Conservation (phyloP, 768 basidiomycete species). For the Termitomyces sp. region DNA sequence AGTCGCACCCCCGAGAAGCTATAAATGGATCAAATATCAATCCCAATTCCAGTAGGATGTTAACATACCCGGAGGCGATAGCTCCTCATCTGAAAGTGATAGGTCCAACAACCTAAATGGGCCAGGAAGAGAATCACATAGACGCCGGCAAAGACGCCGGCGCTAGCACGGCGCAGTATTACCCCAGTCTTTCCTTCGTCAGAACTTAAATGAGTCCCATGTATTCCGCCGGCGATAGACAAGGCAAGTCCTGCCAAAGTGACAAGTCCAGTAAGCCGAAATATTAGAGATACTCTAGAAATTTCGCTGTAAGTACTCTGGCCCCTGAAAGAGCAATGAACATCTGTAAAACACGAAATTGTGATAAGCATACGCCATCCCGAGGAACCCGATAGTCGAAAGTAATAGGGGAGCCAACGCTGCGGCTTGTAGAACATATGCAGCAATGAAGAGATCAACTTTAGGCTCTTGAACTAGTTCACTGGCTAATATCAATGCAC, state of each 20-base stretch:
- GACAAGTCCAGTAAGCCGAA: constrained; percentile 32
- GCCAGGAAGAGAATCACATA: constrained; percentile 35
- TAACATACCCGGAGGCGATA: constrained; percentile 40
- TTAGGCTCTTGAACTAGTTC: constrained; percentile 36
- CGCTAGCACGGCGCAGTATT: constrained; percentile 37
- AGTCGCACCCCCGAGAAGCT: constrained; percentile 56
- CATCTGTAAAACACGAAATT: constrained; percentile 9
- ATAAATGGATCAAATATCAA: neutral
- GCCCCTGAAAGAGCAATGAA: constrained; percentile 29
- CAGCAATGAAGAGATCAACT: constrained; percentile 43
- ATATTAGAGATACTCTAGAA: constrained; percentile 30
- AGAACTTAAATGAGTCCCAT: constrained; percentile 33
- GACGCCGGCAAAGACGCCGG: constrained; percentile 35
- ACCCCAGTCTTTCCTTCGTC: constrained; percentile 27
- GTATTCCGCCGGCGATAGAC: constrained; percentile 39
- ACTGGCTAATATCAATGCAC: constrained; percentile 50
- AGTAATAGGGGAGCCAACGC: constrained; percentile 36
- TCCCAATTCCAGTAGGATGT: neutral
- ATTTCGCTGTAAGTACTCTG: constrained; percentile 49
- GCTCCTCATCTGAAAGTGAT: constrained; percentile 39
- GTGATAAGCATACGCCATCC: constrained; percentile 35
- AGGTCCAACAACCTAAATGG: constrained; percentile 38
- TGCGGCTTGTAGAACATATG: constrained; percentile 44
- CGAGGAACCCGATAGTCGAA: constrained; percentile 42
- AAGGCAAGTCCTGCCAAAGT: constrained; percentile 35